phyloP scores from a whole-genome alignment of 2,329 filamentous ascomycete genomes.

The Aspergillus intermedius region DNA sequence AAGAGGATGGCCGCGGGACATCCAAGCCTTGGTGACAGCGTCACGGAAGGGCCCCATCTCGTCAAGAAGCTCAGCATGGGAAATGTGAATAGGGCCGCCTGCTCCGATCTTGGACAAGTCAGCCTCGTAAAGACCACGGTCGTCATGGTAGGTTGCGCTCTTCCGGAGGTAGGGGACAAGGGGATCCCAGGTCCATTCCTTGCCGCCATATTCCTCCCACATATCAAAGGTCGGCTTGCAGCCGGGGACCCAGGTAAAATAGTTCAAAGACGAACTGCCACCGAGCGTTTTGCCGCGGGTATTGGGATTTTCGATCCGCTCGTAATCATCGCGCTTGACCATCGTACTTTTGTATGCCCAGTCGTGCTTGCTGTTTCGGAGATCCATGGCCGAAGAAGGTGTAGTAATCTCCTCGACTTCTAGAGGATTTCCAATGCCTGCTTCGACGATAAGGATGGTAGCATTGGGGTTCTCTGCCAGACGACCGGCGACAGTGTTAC shows the following conservation, averaged over 20 bases:
- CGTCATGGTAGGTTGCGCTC: constrained; percentile 52
- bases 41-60: constrained; percentile 46
- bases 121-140: constrained; percentile 37
- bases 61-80: constrained; percentile 47
- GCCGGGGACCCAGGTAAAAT: constrained; percentile 58
- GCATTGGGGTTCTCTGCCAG: constrained; percentile 45
- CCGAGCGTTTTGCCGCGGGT: constrained; percentile 55
- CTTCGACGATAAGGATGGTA: constrained; percentile 24
- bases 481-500: constrained; percentile 43
- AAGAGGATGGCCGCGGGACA: background rate
- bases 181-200: constrained; percentile 51
- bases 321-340: constrained; percentile 53
- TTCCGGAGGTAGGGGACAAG: constrained; percentile 45
- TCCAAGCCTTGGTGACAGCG: constrained; percentile 15
- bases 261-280: constrained; percentile 54
- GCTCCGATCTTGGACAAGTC: constrained; percentile 46
- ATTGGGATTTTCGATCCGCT: constrained; percentile 56
- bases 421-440: constrained; percentile 35
- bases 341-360: constrained; percentile 58
- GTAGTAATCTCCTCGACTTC: constrained; percentile 50
- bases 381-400: constrained; percentile 49
- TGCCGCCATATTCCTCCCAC: constrained; percentile 40
- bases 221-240: constrained; percentile 50
- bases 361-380: constrained; percentile 51
- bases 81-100: constrained; percentile 47